Conservation (phyloP, 257 asterid genomes). For the Ocimum tenuiflorum region DNA sequence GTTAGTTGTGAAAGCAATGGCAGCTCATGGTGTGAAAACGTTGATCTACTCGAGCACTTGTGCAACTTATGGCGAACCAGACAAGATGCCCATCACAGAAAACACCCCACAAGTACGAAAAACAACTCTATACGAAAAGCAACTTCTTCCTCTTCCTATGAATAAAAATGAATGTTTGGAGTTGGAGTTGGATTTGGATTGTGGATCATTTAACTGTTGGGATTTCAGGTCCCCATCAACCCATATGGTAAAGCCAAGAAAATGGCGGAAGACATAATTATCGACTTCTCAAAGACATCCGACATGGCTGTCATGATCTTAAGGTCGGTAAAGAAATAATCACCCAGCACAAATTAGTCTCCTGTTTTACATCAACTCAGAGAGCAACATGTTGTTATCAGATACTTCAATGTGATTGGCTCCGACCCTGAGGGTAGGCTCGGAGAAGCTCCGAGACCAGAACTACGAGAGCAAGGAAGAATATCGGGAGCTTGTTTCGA, state of each 20-base stretch:
- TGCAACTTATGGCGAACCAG: constrained; percentile 89
- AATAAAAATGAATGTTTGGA: too few relatives aligned
- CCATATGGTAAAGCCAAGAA: constrained; percentile 94
- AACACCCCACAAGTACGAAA: constrained; percentile 62
- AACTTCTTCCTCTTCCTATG: neutral
- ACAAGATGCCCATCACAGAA: constrained; percentile 78
- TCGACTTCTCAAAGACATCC: constrained; percentile 65
- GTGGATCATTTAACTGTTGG: neutral
- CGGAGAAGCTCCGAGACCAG: constrained; percentile 47
- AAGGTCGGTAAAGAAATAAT: constrained; percentile 50
- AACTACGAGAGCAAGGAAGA: constrained; percentile 42
- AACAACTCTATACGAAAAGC: too few relatives aligned
- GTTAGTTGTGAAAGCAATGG: constrained; percentile 62
- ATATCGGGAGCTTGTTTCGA: constrained; percentile 46
- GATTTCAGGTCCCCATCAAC: constrained; percentile 54
- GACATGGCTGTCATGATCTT: constrained; percentile 80
- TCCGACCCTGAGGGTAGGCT: constrained; percentile 39
- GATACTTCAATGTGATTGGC: constrained; percentile 43
- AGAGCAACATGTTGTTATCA: neutral
- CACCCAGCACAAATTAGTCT: too few relatives aligned
- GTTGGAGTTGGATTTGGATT: neutral
- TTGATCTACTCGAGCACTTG: constrained; percentile 81
- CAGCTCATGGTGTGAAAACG: constrained; percentile 54
- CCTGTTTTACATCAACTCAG: too few relatives aligned
- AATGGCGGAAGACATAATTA: constrained; percentile 84